Evolutionary conservation across 2,329 filamentous ascomycete genomes (phyloP).

Genomic region (Ascochyta viciae-villosae): DNA sequence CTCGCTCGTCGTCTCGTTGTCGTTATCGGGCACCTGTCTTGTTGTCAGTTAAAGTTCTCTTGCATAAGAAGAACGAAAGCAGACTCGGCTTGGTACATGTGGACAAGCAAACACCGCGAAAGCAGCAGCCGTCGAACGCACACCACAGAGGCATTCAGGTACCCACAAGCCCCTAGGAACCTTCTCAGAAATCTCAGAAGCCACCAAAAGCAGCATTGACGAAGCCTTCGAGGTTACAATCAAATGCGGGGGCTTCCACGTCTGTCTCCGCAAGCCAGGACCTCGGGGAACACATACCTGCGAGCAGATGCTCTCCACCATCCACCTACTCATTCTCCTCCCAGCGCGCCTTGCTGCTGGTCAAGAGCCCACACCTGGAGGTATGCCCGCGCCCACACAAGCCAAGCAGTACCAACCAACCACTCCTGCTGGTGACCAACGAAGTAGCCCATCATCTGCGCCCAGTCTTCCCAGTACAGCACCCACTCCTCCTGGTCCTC

Average conservation of each 20-base stretch:
- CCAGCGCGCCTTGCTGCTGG: neutral
- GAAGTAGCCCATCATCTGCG: neutral
- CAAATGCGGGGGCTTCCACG: neutral
- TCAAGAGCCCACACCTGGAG: neutral
- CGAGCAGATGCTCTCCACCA: neutral
- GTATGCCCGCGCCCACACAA: neutral
- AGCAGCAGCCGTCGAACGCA: neutral
- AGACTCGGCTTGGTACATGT: neutral
- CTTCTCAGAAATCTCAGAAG: no score
- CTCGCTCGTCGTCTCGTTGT: neutral
- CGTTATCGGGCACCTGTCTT: neutral
- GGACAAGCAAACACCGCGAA: no score
- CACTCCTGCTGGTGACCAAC: neutral
- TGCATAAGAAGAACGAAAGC: neutral
- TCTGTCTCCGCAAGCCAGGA: neutral
- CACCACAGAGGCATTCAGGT: neutral
- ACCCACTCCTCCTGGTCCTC: neutral
- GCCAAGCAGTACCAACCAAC: neutral
- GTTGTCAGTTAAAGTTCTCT: neutral
- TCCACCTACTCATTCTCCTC: neutral
- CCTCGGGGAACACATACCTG: neutral
- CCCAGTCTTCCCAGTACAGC: neutral
- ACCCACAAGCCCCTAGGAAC: neutral
- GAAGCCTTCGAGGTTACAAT: no score
- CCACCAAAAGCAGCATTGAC: neutral